Percentiles rank a stretch among this genome's conserved stretches.
Conservation (phyloP, 768 basidiomycete genomes). For the Tylopilus felleus region DNA sequence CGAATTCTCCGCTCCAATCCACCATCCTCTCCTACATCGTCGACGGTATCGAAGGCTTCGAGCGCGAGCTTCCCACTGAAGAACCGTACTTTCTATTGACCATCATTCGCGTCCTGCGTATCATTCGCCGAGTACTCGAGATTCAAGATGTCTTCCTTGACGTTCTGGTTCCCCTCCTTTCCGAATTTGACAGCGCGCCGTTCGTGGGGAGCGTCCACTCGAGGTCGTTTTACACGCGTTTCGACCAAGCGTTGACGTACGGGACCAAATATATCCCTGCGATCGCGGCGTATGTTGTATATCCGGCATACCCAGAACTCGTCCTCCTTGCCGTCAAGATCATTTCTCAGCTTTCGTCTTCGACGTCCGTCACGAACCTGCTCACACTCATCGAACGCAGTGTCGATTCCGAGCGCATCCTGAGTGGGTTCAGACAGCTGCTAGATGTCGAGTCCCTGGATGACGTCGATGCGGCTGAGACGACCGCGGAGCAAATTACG, state of each 20-base stretch:
- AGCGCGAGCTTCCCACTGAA: constrained; percentile 64
- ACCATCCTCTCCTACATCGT: constrained; percentile 76
- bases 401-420: constrained; percentile 79
- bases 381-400: constrained; percentile 78
- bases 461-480: constrained; percentile 59
- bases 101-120: constrained; percentile 77
- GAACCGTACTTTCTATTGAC: constrained; percentile 71
- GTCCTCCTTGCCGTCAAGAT: constrained; percentile 78
- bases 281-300: constrained; percentile 74
- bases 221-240: constrained; percentile 65
- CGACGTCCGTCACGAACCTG: constrained; percentile 66
- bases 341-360: constrained; percentile 61
- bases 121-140: constrained; percentile 76
- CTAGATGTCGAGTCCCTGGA: constrained; percentile 60
- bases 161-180: constrained; percentile 74
- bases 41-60: constrained; percentile 75
- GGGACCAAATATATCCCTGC: constrained; percentile 71
- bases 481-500: constrained; percentile 56
- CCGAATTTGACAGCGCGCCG: constrained; percentile 56
- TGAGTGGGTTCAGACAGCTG: constrained; percentile 70
- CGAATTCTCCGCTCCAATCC: constrained; percentile 66
- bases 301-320: constrained; percentile 68
- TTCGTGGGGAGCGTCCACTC: constrained; percentile 55
- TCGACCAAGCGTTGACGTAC: constrained; percentile 75
- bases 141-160: constrained; percentile 89